A percentile compares a stretch with the other conserved stretches of the same genome.
Conservation (phyloP, 225 moss, liverwort and hornwort genomes). For the Marchantia paleacea region DNA sequence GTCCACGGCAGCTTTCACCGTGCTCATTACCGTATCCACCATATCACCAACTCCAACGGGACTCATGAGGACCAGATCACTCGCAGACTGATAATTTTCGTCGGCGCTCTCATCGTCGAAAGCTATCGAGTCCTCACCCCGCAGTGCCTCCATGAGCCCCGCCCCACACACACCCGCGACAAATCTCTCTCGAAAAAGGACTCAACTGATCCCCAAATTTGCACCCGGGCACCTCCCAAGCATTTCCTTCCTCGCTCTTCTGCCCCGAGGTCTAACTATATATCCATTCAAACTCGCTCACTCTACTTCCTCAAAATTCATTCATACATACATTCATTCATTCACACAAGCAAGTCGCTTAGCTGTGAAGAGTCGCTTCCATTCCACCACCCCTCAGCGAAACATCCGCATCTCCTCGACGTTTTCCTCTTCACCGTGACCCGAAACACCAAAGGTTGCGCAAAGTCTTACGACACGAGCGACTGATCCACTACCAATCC, state of each 20-base stretch:
- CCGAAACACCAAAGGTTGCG: slow-evolving; percentile 2
- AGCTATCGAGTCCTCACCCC: background rate
- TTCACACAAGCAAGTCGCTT: background rate
- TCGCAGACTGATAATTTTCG: slow-evolving; percentile 19
- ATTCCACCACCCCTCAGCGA: slow-evolving; percentile 18
- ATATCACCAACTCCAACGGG: background rate
- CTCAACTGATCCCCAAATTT: background rate
- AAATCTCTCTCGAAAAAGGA: background rate
- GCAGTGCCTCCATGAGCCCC: background rate
- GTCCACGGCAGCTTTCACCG: slow-evolving; percentile 8
- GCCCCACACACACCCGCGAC: background rate
- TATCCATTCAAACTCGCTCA: background rate
- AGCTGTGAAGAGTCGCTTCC: slow-evolving; percentile 16
- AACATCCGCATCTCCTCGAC: slow-evolving; percentile 21
- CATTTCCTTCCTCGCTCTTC: background rate
- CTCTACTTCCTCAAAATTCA: background rate
- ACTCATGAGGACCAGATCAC: background rate
- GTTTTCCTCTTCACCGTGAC: background rate
- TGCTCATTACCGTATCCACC: background rate
- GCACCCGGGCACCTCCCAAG: background rate
- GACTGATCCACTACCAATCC: background rate
- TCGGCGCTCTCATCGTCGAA: slow-evolving; percentile 13
- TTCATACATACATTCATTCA: too few relatives aligned
- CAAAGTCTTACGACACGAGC: background rate
- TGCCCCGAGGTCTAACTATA: background rate